Percentiles rank a stretch among this genome's conserved stretches.
These are phyloP conservation scores for Heterobasidion annosum DNA, from an alignment of 1,284 basidiomycete species.

Conservation along the genomic window DNA sequence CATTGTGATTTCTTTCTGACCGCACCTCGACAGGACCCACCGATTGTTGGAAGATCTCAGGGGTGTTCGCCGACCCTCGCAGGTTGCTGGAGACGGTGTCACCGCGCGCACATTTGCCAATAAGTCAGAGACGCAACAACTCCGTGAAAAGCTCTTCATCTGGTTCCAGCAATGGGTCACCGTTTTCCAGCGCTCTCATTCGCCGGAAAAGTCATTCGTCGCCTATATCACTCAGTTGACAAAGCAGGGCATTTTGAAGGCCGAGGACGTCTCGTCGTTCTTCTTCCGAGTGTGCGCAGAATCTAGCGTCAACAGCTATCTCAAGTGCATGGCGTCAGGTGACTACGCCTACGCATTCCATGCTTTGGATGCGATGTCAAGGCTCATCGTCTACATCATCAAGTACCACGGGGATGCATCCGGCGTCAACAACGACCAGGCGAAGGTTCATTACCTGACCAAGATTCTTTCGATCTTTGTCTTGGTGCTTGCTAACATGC, in stretches of 20 bases:
- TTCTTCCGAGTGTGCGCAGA: conserved; percentile 99
- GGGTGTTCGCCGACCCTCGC: conserved; percentile 38
- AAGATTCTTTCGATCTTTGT: conserved; percentile 98
- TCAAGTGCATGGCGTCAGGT: conserved; percentile 75
- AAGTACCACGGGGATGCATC: conserved; percentile 96
- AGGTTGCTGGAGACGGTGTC: conserved; percentile 25
- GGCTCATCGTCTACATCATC: conserved; percentile 96
- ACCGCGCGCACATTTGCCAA: conserved; percentile 36
- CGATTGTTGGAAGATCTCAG: conserved; percentile 67
- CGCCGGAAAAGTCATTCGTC: conserved; percentile 92
- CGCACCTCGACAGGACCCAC: conserved; percentile 30
- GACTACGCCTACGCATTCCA: conserved; percentile 80
- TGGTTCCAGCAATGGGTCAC: conserved; percentile 94
- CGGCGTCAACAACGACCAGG: conserved; percentile 84
- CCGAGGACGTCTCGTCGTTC: conserved; percentile 93
- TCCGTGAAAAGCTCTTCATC: conserved; percentile 60
- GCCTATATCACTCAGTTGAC: conserved; percentile 96
- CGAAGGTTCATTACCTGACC: conserved; percentile 94
- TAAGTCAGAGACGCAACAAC: conserved; percentile 62
- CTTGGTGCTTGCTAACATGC: conserved; percentile 89
- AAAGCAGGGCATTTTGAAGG: conserved; percentile 93
- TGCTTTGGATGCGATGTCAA: conserved; percentile 92
- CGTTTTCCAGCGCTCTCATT: conserved; percentile 86
- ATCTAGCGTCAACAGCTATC: conserved; percentile 87
- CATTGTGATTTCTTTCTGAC: background rate